A percentile compares a stretch with the other conserved stretches of the same genome.
Conservation (phyloP, 805 yeast species). For the Hanseniaspora meyeri region DNA sequence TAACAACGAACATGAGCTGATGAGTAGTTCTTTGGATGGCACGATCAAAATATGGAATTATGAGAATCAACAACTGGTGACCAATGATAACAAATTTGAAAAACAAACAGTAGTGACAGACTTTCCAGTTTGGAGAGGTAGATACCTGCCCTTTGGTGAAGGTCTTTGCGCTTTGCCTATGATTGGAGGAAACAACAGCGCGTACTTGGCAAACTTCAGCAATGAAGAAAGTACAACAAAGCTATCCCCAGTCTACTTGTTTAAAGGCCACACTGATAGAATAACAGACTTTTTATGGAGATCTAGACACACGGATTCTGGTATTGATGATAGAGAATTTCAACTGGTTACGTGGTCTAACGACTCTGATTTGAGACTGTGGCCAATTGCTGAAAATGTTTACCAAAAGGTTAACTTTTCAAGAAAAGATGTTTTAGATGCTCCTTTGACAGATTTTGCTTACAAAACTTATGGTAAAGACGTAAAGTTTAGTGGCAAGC, state of each 20-base stretch:
- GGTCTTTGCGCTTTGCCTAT: constrained; percentile 85
- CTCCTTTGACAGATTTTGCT: constrained; percentile 33
- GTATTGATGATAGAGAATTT: constrained; percentile 61
- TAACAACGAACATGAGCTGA: constrained; percentile 43
- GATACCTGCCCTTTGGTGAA: constrained; percentile 79
- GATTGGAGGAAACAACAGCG: constrained; percentile 60
- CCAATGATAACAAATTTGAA: constrained; percentile 25
- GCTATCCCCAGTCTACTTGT: constrained; percentile 44
- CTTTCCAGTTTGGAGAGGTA: constrained; percentile 80
- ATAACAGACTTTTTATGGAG: constrained; percentile 87
- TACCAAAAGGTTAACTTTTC: constrained; percentile 37
- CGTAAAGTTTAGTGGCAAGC: constrained; percentile 25
- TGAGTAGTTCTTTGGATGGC: constrained; percentile 78
- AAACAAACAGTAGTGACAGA: constrained; percentile 49
- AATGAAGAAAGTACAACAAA: constrained; percentile 24
- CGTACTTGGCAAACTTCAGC: constrained; percentile 27
- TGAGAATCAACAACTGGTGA: constrained; percentile 31
- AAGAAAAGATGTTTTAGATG: constrained; percentile 29
- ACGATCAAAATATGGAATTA: constrained; percentile 77
- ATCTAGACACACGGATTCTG: constrained; percentile 38
- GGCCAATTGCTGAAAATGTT: constrained; percentile 51
- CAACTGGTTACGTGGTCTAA: constrained; percentile 92
- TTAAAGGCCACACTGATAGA: constrained; percentile 73
- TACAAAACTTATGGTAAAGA: constrained; percentile 42
- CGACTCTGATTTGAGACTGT: constrained; percentile 70